phyloP scores from a whole-genome alignment of 805 yeast species.

The Debaryomyces tyrocola region DNA sequence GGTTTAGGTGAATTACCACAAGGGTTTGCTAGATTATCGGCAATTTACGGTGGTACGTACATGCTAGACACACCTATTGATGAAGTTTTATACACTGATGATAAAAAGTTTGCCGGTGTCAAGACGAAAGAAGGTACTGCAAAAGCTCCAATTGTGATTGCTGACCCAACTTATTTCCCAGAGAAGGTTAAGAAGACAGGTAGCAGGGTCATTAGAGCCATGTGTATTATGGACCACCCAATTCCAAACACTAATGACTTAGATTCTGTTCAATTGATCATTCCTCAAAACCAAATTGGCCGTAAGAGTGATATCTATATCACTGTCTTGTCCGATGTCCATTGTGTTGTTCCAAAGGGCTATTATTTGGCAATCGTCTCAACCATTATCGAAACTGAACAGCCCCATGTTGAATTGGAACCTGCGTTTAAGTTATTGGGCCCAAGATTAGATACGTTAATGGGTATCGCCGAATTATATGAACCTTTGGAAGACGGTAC shows the following conservation, averaged over 20 bases:
- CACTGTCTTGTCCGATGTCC: slow-evolving; percentile 85
- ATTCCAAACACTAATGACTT: slow-evolving; percentile 77
- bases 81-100: slow-evolving; percentile 73
- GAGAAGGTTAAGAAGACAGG: slow-evolving; percentile 73
- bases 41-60: slow-evolving; percentile 97
- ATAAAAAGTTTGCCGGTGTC: slow-evolving; percentile 74
- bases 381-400: slow-evolving; percentile 89
- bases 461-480: slow-evolving; percentile 90
- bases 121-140: slow-evolving; percentile 90
- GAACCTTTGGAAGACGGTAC: slow-evolving; percentile 87
- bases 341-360: slow-evolving; percentile 86
- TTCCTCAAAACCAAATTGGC: slow-evolving; percentile 93
- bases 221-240: slow-evolving; percentile 89
- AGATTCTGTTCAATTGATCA: slow-evolving; percentile 90
- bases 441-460: slow-evolving; percentile 73
- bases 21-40: slow-evolving; percentile 95
- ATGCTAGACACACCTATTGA: slow-evolving; percentile 97
- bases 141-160: slow-evolving; percentile 89
- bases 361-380: slow-evolving; percentile 92
- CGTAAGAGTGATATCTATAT: slow-evolving; percentile 93
- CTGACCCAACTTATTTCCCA: slow-evolving; percentile 98
- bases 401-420: slow-evolving; percentile 88
- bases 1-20: slow-evolving; percentile 99
- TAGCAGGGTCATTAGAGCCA: slow-evolving; percentile 72
- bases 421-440: slow-evolving; percentile 93